Evolutionary conservation across 2,329 filamentous ascomycete species (phyloP), one percentile per base, ranked within the genome.

Genomic region (Chaetomium sp.): DNA sequence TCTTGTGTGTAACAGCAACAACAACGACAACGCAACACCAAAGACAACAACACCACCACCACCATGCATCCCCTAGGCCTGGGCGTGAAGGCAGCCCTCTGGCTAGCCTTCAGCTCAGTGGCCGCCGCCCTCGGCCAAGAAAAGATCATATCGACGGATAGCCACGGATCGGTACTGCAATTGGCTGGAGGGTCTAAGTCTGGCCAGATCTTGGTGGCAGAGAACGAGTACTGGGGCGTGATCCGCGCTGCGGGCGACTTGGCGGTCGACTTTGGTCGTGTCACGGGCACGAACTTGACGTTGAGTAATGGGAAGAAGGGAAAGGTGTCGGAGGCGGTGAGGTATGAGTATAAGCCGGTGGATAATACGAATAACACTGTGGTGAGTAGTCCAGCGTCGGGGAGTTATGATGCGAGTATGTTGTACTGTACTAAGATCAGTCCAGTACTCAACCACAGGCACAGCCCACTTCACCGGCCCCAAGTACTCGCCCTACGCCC

Each of bases 221-320:
- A 68, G 19, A 71, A 79, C 54, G 85, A 88, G 57, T 86, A 80
- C 74, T 85, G 82, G 71, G 86, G 84, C 55, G 86, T 88, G 1
- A 76, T 87, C 53, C 79, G 85, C 33, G 84, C 83, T 5, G 86
- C 84, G 0, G 76, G 82, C 41, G 86, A 89, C 67, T 75, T 89
- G 8, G 83, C 84, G 0, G 65, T 74, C 4, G 86, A 89, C 67
- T 87, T 89, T 70, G 85, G 85, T 12, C 79, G 82, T n/a, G 84
- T 88, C 4, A 87, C 84, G 0, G 84, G 85, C 7, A 76, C 71
- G 33, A 86, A 87, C 67, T 79, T 84, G 55, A 80, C 82, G 1
- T 71, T 83, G 4, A 78, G 78, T 62, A 81, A 80, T 35, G 77
- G 76, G 10, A 64, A 71, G 55, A 62, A 56, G 3, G 67, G 64